Evolutionary conservation across 106 monocot species (phyloP).

Genomic region (Hemerocallis citrina): DNA sequence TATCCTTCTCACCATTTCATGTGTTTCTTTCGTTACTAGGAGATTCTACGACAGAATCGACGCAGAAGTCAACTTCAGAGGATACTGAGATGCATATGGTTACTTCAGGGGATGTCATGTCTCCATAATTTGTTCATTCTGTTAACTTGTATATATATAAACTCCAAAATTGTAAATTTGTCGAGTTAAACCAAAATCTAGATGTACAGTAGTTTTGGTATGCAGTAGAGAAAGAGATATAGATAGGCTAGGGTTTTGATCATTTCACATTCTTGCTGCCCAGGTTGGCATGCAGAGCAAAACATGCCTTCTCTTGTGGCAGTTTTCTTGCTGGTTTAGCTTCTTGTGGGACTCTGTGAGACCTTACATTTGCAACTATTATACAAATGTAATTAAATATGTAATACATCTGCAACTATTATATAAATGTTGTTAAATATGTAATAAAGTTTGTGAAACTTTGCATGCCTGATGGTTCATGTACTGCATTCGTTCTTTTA

Average conservation of each 20-base stretch:
- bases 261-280: constrained; percentile 7
- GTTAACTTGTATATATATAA: background rate
- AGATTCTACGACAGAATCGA: constrained; percentile 9
- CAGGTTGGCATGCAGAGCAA: constrained; percentile 27
- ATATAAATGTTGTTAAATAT: too few species aligned
- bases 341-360: too few species aligned
- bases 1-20: background rate
- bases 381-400: too few species aligned
- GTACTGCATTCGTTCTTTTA: too few species aligned
- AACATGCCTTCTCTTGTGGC: constrained; percentile 74
- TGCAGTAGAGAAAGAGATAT: background rate
- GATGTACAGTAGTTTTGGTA: constrained; percentile 2
- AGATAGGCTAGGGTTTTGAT: background rate
- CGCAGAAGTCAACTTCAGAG: constrained; percentile 5
- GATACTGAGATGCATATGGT: constrained; percentile 14
- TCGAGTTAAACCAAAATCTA: constrained; percentile 5
- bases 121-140: constrained; percentile 10
- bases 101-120: constrained; percentile 22
- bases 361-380: too few species aligned
- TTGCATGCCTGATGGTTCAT: too few species aligned
- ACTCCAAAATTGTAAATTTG: constrained; percentile 5
- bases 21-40: constrained; percentile 3
- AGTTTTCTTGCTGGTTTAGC: constrained; percentile 34
- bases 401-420: too few species aligned
- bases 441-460: too few species aligned